Evolutionary conservation across 2,329 filamentous ascomycete genomes (phyloP).

Genomic region (Mollisia scopiformis): DNA sequence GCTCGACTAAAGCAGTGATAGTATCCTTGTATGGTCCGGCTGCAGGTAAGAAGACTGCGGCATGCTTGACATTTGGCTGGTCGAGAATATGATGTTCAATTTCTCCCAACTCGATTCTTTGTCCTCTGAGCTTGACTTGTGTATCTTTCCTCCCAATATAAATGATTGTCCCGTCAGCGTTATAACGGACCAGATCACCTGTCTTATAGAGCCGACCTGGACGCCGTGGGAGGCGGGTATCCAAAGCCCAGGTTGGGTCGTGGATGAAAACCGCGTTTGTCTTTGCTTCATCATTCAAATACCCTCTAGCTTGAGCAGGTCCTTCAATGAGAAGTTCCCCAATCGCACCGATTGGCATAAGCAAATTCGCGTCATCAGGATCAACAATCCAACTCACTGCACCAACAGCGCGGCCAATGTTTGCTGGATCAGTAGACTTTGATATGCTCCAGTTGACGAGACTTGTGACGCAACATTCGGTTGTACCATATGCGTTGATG

Average conservation of each 20-base stretch:
- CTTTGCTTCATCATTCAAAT: slow-evolving; percentile 59
- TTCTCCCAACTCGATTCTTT: background rate
- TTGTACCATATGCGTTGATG: background rate
- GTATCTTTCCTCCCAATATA: slow-evolving; percentile 1
- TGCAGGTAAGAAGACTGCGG: background rate
- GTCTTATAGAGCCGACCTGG: slow-evolving; percentile 57
- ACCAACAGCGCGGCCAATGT: slow-evolving; percentile 8
- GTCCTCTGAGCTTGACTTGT: background rate
- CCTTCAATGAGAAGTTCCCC: slow-evolving; percentile 39
- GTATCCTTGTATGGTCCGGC: background rate
- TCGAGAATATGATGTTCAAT: background rate
- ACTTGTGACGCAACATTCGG: background rate
- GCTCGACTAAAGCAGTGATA: background rate
- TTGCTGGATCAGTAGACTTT: background rate
- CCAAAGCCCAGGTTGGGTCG: slow-evolving; percentile 53
- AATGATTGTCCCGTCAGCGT: slow-evolving; percentile 40
- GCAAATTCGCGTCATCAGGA: slow-evolving; percentile 10
- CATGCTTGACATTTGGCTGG: background rate
- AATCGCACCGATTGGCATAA: slow-evolving; percentile 23
- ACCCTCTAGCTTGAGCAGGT: slow-evolving; percentile 61
- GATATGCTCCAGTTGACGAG: background rate
- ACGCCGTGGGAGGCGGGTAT: slow-evolving; percentile 14
- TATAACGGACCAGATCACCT: slow-evolving; percentile 59
- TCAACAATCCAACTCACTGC: slow-evolving; percentile 40
- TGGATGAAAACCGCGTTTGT: slow-evolving; percentile 60